Evolutionary conservation across 1,284 basidiomycete genomes (phyloP).

Genomic region (Cryptococcus sp.): DNA sequence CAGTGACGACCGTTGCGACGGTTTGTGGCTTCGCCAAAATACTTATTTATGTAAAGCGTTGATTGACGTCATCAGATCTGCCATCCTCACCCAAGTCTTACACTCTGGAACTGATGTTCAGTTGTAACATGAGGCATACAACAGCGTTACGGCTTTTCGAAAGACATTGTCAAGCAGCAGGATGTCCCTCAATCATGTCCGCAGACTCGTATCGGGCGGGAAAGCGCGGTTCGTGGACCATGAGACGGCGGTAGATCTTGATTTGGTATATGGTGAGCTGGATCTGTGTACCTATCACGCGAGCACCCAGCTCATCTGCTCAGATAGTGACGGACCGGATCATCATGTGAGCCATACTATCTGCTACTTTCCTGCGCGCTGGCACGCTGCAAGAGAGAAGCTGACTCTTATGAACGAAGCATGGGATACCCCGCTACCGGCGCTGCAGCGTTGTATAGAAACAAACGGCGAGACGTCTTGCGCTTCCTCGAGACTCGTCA

Average conservation of each 20-base stretch:
- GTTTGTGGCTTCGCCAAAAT: too few species aligned
- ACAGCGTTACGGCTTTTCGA: too few species aligned
- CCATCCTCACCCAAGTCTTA: too few species aligned
- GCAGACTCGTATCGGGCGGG: conserved; percentile 57
- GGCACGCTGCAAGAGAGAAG: background rate
- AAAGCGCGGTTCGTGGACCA: conserved; percentile 77
- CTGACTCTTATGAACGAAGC: conserved; percentile 9
- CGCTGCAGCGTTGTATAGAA: conserved; percentile 77
- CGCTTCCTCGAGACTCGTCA: conserved; percentile 74
- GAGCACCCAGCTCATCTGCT: background rate
- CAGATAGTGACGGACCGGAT: conserved; percentile 56
- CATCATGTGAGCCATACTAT: conserved; percentile 59
- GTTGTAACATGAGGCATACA: too few species aligned
- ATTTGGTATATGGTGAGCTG: conserved; percentile 69
- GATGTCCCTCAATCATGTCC: conserved; percentile 43
- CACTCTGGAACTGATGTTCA: too few species aligned
- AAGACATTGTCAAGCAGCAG: too few species aligned
- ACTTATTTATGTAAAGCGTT: too few species aligned
- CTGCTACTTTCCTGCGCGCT: background rate
- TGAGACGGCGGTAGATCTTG: conserved; percentile 69
- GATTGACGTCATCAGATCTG: too few species aligned
- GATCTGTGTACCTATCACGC: conserved; percentile 12
- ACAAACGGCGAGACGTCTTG: conserved; percentile 73
- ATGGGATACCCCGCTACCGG: conserved; percentile 79
- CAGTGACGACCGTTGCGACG: too few species aligned